Base-by-base conservation (phyloP, 2,329 filamentous ascomycete genomes). In the Colletotrichum incanum region DNA sequence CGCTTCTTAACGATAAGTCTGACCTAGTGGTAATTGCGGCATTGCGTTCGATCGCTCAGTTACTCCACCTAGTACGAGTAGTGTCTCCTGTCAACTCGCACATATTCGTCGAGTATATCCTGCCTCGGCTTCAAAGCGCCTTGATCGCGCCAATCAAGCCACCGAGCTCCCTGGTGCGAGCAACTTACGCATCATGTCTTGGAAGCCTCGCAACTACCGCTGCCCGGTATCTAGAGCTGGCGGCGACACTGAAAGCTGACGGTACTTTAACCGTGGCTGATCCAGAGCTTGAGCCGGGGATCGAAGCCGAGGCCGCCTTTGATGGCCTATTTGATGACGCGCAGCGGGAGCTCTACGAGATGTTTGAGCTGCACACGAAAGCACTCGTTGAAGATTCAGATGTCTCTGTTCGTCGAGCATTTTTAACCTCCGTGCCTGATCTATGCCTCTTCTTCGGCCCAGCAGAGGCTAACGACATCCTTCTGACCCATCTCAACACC, bases 391-490 rank as follows among this genome's bases (percentile, higher is more conserved):
- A 96, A 60, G 97, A 99, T 77, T 85, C 88, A 0, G 93, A 98
- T 78, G 89, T 94, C 6, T 92, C 94, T 45, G 97, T 99, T 28
- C 93, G 95, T 55, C 89, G 96, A 72, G 95, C 96, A 1, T 98
- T 99, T 78, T 85, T 99, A 55, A 93, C 93, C 11, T 98, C 96
- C 9, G 95, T 99, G 0, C 93, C 95, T 0, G 94, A 95, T 74
- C 87, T 99, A 1, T 99, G 96, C 79, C 91, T 98, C 75, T 98
- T 99, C 82, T 98, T 99, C 76, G 95, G 94, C 3, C 95, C 93
- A 73, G 89, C 92, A n/a, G 93, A 95, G 78, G 93, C 96, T 1
- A 98, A 97, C 80, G 96, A 99, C 79, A 94, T 99, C n/a, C 92
- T 99, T 20, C 85, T 99, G 28, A 97, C 95, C 41, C 96, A 99